These are phyloP conservation scores for Coemansia sp. DNA, from an alignment of 192 early-diverging fungal species.

Conservation along the genomic window DNA sequence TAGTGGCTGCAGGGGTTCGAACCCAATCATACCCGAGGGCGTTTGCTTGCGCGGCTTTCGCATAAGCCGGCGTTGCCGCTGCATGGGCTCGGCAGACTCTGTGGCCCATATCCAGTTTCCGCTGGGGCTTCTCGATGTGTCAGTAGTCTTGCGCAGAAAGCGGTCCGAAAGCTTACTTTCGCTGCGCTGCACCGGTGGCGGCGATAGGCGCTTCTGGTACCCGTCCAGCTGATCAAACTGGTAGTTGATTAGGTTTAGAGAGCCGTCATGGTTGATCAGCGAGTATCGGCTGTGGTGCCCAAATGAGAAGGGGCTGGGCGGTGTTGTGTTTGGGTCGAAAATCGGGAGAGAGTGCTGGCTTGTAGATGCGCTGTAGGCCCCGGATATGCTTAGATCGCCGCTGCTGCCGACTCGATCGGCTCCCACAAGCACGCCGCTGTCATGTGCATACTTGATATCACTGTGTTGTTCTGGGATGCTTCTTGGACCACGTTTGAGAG, in stretches of 20 bases:
- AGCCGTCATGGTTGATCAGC: slow-evolving; percentile 51
- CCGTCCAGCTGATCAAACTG: slow-evolving; percentile 50
- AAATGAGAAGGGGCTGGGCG: slow-evolving; percentile 46
- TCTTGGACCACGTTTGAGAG: too few relatives aligned
- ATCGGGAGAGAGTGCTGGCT: slow-evolving; percentile 26
- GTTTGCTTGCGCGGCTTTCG: slow-evolving; percentile 26
- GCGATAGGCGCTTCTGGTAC: slow-evolving; percentile 40
- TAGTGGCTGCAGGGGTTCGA: slow-evolving; percentile 9
- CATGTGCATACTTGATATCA: slow-evolving; percentile 13
- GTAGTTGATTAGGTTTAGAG: slow-evolving; percentile 40
- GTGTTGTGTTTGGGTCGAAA: slow-evolving; percentile 8
- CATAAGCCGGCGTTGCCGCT: slow-evolving; percentile 32
- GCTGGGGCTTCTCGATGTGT: not conserved
- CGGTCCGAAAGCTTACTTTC: slow-evolving; percentile 24
- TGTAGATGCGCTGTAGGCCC: slow-evolving; percentile 5
- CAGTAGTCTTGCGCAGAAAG: slow-evolving; percentile 21
- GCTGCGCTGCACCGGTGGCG: slow-evolving; percentile 15
- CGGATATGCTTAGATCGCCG: not conserved
- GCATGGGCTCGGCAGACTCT: not conserved
- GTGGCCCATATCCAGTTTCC: not conserved
- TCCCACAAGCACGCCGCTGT: slow-evolving; percentile 43
- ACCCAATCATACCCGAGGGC: not conserved
- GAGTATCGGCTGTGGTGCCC: slow-evolving; percentile 48
- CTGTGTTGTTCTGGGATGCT: not conserved
- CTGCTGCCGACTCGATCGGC: slow-evolving; percentile 4